These are phyloP conservation scores for Beta corolliflora DNA, from an alignment of 179 eudicot species.

Conservation along the genomic window DNA sequence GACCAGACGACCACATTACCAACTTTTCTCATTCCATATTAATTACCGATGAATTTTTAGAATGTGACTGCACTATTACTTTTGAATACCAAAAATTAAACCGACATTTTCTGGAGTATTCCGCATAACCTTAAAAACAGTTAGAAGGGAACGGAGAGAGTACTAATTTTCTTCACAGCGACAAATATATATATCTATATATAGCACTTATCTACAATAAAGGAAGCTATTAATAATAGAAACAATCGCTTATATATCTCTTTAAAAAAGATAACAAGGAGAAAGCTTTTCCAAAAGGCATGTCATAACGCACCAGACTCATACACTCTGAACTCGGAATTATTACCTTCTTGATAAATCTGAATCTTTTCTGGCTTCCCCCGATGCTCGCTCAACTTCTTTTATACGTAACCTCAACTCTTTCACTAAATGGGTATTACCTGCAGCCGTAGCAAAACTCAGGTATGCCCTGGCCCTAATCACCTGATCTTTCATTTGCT, in stretches of 20 bases:
- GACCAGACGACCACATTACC: no score
- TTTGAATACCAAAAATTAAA: no score
- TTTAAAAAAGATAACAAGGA: background rate
- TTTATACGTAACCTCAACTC: constrained; percentile 76
- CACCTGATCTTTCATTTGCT: constrained; percentile 87
- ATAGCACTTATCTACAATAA: background rate
- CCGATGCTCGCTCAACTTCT: constrained; percentile 69
- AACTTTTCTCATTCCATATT: no score
- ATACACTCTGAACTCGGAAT: background rate
- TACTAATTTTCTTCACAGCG: background rate
- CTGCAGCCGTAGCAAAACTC: constrained; percentile 56
- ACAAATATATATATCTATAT: background rate
- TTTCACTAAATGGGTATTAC: constrained; percentile 73
- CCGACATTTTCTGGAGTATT: no score
- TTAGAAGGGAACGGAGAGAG: background rate
- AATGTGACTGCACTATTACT: no score
- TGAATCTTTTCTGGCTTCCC: constrained; percentile 70
- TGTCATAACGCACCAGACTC: background rate
- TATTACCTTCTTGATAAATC: constrained; percentile 68
- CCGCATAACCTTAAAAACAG: background rate
- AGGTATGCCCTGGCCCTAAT: constrained; percentile 85
- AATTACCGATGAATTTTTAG: no score
- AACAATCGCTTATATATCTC: background rate
- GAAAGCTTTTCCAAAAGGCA: background rate
- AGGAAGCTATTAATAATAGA: background rate